Base-by-base conservation (phyloP, 164 flowering plant species). In the Macadamia tetraphylla region DNA sequence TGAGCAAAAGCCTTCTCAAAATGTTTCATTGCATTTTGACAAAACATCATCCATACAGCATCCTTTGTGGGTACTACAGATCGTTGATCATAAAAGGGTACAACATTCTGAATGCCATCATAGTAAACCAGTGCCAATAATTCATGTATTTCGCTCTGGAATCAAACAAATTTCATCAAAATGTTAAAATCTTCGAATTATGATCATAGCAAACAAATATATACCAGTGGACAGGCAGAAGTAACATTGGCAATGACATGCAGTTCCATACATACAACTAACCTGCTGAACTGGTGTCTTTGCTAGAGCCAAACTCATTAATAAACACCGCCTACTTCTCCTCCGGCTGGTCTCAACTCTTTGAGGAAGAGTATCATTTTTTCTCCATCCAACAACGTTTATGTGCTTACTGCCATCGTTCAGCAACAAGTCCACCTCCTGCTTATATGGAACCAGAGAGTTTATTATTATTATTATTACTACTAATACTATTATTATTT, bases 331-430 rank as follows among this genome's bases (percentile, higher is more conserved):
- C 63, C 97, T 75, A 69, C 97, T 92, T 78, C 97, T 88, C 79
- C 95, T 85, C 64, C 99, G 82, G 73, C 97, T 94, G 75, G 80
- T 77, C 70, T 88, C 97, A 62, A 94, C 97, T 84, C 99, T 85
- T 61, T 85, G 87, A 71, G 89, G 82, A 70, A 92, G 76, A 69
- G 80, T 70, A 57, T 75, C 73, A 80, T 82, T 86, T 79, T 89
- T 94, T 74, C 92, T 88, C 99, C 99, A 94, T 67, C 84, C 97
- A 55, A 76, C 70, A 32, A 83, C 97, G 82, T 94, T 92, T 70
- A 86, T 82, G 71, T 94, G 97, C 82, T 94, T 94, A 76, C 99
- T 94, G 11, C 99, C 99, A 85, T 94, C 99, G 88, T 94, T 94
- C 66, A 92, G 84, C 81, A 94, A 77, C 82, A 94, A 84, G 70